Evolutionary conservation across 1,139 yeast species (phyloP), one percentile per base, ranked within the genome.

Genomic region (Blastobotrys malaysiensis): DNA sequence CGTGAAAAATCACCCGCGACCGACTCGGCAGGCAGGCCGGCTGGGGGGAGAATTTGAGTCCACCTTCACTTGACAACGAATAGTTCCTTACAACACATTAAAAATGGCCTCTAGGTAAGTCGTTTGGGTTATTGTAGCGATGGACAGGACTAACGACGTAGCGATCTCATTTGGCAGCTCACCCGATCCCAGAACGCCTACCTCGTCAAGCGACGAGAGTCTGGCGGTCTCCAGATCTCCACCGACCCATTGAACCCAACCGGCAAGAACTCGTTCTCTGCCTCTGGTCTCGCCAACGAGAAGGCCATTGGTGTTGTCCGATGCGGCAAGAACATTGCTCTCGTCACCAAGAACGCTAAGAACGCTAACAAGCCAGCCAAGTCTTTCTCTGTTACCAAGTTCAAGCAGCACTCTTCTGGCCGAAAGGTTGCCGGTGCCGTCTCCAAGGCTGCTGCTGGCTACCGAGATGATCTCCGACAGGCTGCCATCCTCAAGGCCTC

Each of bases 111-210:
- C 52, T 45, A 48, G 45, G 45, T 50, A 47, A 19, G 45, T 47
- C n/a, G n/a, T n/a, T n/a, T n/a, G n/a, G n/a, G n/a, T n/a, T n/a
- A n/a, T n/a, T n/a, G n/a, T n/a, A n/a, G n/a, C n/a, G n/a, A 20
- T 14, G 52, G 27, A 16, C 36, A 20, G 13, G 22, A 45, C 58
- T 52, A 56, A 57, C 60, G 50, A 46, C 55, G 54, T 55, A 69
- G 74, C 72, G 81, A 77, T 65, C 73, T 77, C 59, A 66, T 77
- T 72, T 77, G 81, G 81, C 76, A 75, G 63, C 65, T 77, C 54
- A 72, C 79, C 72, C 76, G 77, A 63, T 65, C 69, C 63, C 71
- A 77, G 73, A 69, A 76, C 57, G 63, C 75, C 59, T 77, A 62
- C 73, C 70, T 77, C 59, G 79, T 77, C 61, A 77, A 77, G 76